These are phyloP conservation scores for Rhododendron williamsianum DNA, from an alignment of 148 eudicot species.

Conservation along the genomic window DNA sequence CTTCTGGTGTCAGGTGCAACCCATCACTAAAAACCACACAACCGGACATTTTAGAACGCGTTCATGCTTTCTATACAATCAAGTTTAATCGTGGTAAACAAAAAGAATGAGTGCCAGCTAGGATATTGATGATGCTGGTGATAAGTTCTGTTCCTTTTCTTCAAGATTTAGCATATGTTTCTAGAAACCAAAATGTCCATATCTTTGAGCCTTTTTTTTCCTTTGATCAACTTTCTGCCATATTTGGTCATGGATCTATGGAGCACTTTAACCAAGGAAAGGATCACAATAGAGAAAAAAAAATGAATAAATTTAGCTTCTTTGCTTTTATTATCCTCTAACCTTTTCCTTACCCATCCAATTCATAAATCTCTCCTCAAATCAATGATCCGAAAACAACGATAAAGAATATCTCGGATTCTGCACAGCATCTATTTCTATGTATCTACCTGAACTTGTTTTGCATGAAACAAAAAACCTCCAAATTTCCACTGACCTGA, in stretches of 20 bases:
- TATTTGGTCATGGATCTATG: neutral
- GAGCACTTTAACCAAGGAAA: neutral
- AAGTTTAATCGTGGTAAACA: neutral
- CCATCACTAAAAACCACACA: slow-evolving; percentile 59
- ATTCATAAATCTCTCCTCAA: neutral
- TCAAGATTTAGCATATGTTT: slow-evolving; percentile 1
- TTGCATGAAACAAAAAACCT: neutral
- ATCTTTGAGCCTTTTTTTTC: neutral
- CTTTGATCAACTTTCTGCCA: neutral
- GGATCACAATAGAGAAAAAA: neutral
- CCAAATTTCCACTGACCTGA: slow-evolving; percentile 44
- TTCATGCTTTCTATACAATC: neutral
- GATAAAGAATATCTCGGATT: neutral
- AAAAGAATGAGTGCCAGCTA: neutral
- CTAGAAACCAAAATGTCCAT: neutral
- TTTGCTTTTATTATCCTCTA: neutral
- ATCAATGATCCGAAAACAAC: neutral
- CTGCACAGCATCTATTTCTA: neutral
- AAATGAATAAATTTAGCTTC: neutral
- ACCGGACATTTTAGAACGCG: neutral
- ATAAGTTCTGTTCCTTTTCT: neutral
- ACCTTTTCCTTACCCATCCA: neutral
- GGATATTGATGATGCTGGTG: neutral
- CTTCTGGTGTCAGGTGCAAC: slow-evolving; percentile 78
- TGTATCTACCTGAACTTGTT: neutral